Evolutionary conservation across 73 alveolate genomes (phyloP), one percentile per base, ranked within the genome.

Genomic region (Durusdinium trenchii): DNA sequence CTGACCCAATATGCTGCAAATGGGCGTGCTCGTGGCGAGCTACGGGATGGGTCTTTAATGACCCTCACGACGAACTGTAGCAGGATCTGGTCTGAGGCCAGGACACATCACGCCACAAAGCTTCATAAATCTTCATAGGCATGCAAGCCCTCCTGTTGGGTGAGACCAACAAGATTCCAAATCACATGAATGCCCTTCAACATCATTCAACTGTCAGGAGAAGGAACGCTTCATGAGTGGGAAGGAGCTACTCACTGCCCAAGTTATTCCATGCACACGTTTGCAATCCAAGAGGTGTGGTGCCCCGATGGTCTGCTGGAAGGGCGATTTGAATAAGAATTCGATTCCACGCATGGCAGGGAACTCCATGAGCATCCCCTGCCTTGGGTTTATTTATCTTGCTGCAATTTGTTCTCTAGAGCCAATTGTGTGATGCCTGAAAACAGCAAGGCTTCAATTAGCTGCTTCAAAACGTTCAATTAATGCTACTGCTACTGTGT

Each of bases 31-130:
- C 52, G 85, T 40, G 85, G 85, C 3, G 85, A 75, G 36, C 85
- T 75, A 32, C 6, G 23, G 16, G 85, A 75, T 42, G 85, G 85
- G 35, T 3, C 57, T 4, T 36, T 75, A 4, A 51, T 36, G 6
- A 75, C 85, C 20, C 85, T 75, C 40, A 75, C 85, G n/a, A 75
- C 85, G 23, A 75, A 42, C 85, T 42, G 57, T 75, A 36, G 57
- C 16, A 6, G 6, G 5, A 2, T 75, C 47, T 75, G 43, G 57
- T 42, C 57, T 42, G n/a, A 16, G 85, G 85, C 38, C 36, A 40
- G 16, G 32, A 9, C 7, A 62, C 43, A 10, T 62, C 43, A 10
- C 16, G 18, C 32, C 36, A 6, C 36, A 62, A 62, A 62, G 18
- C 76, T 26, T 20, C 7, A 62, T 62, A 40, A 40, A 10, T 62